phyloP scores from a whole-genome alignment of 495 filamentous ascomycete genomes.

The Hyaloscypha hepaticicola region DNA sequence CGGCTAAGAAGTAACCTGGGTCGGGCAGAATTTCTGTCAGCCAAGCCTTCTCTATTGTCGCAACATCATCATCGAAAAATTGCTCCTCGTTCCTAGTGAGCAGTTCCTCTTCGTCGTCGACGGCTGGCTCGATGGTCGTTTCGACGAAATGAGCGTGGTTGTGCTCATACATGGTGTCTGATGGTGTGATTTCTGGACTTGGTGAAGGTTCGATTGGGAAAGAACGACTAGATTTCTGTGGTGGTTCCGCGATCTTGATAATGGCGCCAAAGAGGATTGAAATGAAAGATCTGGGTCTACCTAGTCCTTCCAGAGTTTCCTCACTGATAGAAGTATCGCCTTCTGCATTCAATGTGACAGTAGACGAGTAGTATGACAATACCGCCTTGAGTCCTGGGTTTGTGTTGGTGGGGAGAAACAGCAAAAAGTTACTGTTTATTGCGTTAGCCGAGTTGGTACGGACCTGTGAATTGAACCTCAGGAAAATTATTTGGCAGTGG shows the following conservation, averaged over 20 bases:
- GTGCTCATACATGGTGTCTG: slow-evolving; percentile 14
- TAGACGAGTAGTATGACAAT: slow-evolving; percentile 86
- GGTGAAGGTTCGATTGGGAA: background rate
- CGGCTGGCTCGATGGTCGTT: background rate
- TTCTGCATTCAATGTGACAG: slow-evolving; percentile 87
- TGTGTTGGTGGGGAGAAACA: slow-evolving; percentile 79
- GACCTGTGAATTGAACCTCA: background rate
- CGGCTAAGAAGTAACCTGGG: slow-evolving; percentile 85
- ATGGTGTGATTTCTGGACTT: background rate
- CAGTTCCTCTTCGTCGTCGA: background rate
- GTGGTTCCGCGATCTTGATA: slow-evolving; percentile 51
- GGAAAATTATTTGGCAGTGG: background rate
- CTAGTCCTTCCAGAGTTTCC: slow-evolving; percentile 86
- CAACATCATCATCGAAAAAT: slow-evolving; percentile 6
- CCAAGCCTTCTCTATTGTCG: slow-evolving; percentile 16
- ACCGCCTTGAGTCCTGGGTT: slow-evolving; percentile 72
- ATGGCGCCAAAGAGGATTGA: slow-evolving; percentile 73
- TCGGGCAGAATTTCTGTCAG: slow-evolving; percentile 56
- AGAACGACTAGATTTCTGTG: slow-evolving; percentile 5
- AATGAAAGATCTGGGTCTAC: slow-evolving; percentile 82
- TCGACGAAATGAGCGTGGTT: slow-evolving; percentile 19
- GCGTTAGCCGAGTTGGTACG: background rate
- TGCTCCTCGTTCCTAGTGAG: background rate
- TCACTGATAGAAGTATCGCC: slow-evolving; percentile 91
- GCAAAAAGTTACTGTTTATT: slow-evolving; percentile 75